Evolutionary conservation across 2,329 filamentous ascomycete species (phyloP), one percentile per base, ranked within the genome.

Genomic region (Xylaria polymorpha): DNA sequence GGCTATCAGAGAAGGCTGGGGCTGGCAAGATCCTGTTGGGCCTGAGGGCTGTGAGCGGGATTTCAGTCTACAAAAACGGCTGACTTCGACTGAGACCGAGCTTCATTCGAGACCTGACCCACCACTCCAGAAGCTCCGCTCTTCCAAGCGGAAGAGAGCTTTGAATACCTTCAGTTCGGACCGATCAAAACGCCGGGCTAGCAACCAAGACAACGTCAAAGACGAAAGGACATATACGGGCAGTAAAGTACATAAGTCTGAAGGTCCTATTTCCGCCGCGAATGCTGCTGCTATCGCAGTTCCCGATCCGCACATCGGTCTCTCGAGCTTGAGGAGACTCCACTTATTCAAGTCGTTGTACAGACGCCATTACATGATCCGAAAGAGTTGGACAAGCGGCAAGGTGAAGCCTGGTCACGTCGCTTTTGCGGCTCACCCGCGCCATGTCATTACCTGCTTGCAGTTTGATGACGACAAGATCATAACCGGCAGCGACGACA

Each of bases 381-480:
- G 93, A 56, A 90, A 92, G 78, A 94, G 91, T 78, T 99, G 96
- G 96, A 98, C 97, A 81, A 92, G 90, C 69, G 92, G 94, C 61
- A 90, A 91, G 69, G 87, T 94, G 39, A 92, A 94, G 80, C 96
- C 96, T 35, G 89, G 92, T 55, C 96, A 99, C 75, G 91, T 99
- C 67, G 96, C 96, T 4, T 98, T 99, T 80, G 91, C 94, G n/a
- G 96, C 96, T 5, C 96, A 99, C 78, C 94, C 96, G 69, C 90
- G 94, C 41, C 95, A 98, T 82, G 96, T 99, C 70, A 97, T 99
- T 61, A 99, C 96, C 18, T 99, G 96, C 78, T 86, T 99, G 63
- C 94, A 99, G 79, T 99, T 99, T 76, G 96, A 99, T 77, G 93
- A 94, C 58, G 94, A 99, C 84, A 98, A 98, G 82, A 98, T 99